phyloP scores from a whole-genome alignment of 2,329 filamentous ascomycete species.

The Arthrobotrys entomopaga region DNA sequence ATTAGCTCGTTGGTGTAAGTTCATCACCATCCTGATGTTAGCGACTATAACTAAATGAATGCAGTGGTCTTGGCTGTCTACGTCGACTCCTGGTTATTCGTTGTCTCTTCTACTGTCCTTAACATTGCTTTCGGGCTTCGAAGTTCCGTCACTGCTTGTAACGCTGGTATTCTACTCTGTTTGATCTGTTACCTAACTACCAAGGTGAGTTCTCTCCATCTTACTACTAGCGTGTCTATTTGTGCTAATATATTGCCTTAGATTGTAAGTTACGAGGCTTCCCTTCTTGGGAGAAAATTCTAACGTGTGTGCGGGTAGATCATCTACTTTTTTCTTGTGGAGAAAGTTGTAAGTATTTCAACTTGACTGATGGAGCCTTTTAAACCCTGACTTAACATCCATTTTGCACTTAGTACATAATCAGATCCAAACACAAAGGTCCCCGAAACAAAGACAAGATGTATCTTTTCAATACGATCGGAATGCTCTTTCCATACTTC shows the following conservation, averaged over 20 bases:
- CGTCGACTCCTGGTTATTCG: conserved; percentile 70
- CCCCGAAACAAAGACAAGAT: conserved; percentile 68
- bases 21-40: not conserved
- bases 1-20: conserved; percentile 52
- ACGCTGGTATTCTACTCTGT: conserved; percentile 71
- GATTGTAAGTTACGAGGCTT: conserved; percentile 60
- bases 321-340: conserved; percentile 74
- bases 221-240: not conserved
- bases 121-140: conserved; percentile 70
- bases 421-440: conserved; percentile 66
- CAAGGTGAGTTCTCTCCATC: conserved; percentile 65
- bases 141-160: conserved; percentile 66
- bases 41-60: not conserved
- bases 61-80: conserved; percentile 72
- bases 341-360: conserved; percentile 68
- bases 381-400: conserved; percentile 14
- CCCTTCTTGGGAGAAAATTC: not conserved
- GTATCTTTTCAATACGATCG: conserved; percentile 71
- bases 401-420: conserved; percentile 64
- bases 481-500: conserved; percentile 64
- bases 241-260: conserved; percentile 47
- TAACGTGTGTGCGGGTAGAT: conserved; percentile 61
- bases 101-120: conserved; percentile 69
- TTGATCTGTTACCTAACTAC: conserved; percentile 72
- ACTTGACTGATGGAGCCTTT: not conserved